Percentiles rank a stretch among this genome's conserved stretches.
These are phyloP conservation scores for Oxytropis ochrocephala DNA, from an alignment of 306 rosid species.

Conservation along the genomic window DNA sequence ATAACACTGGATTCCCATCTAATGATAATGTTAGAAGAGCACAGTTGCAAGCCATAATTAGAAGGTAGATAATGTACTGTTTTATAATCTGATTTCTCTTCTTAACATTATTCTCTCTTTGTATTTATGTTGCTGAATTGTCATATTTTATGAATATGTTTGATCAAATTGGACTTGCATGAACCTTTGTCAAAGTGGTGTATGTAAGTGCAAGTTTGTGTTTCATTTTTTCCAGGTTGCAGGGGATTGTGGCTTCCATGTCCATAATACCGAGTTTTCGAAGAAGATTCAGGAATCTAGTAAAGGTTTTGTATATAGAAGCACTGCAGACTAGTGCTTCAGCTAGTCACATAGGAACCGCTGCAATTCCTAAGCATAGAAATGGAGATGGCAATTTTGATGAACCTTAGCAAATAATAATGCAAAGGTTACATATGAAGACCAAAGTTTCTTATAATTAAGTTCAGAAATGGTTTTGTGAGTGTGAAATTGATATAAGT, in stretches of 20 bases:
- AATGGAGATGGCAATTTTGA: background rate
- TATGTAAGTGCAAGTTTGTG: too few relatives aligned
- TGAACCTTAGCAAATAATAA: background rate
- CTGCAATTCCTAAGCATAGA: too few relatives aligned
- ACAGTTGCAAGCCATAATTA: slow-evolving; percentile 68
- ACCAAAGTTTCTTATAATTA: background rate
- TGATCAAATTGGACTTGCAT: too few relatives aligned
- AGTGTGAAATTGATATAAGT: too few relatives aligned
- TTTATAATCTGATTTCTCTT: background rate
- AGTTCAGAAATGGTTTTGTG: background rate
- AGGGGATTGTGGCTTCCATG: slow-evolving; percentile 65
- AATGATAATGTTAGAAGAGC: slow-evolving; percentile 56
- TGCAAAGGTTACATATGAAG: background rate
- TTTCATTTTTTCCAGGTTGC: slow-evolving; percentile 40
- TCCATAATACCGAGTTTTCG: slow-evolving; percentile 68
- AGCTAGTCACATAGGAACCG: too few relatives aligned
- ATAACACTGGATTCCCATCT: slow-evolving; percentile 46
- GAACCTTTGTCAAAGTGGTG: too few relatives aligned
- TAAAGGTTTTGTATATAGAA: slow-evolving; percentile 60
- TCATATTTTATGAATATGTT: too few relatives aligned
- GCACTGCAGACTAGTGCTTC: slow-evolving; percentile 46
- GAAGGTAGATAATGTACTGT: slow-evolving; percentile 39
- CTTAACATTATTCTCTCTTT: background rate
- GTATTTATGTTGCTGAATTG: background rate
- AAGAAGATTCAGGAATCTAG: slow-evolving; percentile 50